Evolutionary conservation across 2,329 filamentous ascomycete species (phyloP).

Genomic region (Hypoxylon sp.): DNA sequence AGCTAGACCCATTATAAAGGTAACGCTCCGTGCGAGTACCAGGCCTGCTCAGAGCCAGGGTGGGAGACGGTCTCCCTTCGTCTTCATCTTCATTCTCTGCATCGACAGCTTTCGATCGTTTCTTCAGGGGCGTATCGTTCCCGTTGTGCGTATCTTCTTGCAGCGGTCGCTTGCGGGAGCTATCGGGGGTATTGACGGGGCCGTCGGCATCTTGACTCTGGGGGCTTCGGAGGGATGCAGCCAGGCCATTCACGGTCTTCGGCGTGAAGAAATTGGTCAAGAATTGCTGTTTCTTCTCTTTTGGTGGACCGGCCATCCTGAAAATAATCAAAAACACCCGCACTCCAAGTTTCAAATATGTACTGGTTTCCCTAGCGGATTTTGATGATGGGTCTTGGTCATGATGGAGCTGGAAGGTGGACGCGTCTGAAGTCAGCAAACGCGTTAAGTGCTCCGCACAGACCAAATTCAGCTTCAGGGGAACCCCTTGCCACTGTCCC

Average conservation of each 20-base stretch:
- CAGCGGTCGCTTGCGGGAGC: constrained; percentile 65
- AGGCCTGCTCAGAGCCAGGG: constrained; percentile 45
- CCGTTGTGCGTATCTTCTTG: constrained; percentile 61
- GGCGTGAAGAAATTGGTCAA: constrained; percentile 89
- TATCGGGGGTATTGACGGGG: constrained; percentile 45
- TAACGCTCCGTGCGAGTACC: constrained; percentile 65
- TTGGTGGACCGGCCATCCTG: constrained; percentile 57
- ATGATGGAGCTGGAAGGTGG: constrained; percentile 19
- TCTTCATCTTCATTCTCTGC: constrained; percentile 58
- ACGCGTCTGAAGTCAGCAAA: constrained; percentile 34
- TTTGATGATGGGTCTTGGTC: constrained; percentile 7
- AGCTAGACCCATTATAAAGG: constrained; percentile 60
- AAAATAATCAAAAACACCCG: neutral
- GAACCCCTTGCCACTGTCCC: neutral
- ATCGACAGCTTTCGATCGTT: constrained; percentile 61
- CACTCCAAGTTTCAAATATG: constrained; percentile 13
- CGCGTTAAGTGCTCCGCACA: constrained; percentile 44
- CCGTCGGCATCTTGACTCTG: constrained; percentile 48
- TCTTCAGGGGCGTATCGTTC: constrained; percentile 60
- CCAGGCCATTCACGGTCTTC: constrained; percentile 64
- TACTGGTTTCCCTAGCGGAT: constrained; percentile 5
- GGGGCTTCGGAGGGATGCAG: constrained; percentile 55
- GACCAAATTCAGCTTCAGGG: constrained; percentile 33
- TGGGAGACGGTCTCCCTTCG: constrained; percentile 55
- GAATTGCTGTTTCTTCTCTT: constrained; percentile 79